phyloP scores from a whole-genome alignment of 73 alveolate species.

The Paramecium primaurelia region DNA sequence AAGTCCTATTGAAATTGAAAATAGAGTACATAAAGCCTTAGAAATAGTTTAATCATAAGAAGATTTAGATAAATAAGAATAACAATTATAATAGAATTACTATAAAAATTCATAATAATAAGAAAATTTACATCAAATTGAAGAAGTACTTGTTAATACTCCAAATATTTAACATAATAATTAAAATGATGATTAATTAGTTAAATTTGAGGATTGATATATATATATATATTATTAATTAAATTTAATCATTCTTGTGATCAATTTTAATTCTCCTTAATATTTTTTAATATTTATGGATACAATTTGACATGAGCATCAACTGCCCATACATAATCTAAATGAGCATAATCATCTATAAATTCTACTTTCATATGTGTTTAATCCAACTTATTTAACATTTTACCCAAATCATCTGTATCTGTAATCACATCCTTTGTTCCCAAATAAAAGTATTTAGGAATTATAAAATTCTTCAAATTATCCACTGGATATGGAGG shows the following conservation, averaged over 20 bases:
- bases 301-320: constrained; percentile 59
- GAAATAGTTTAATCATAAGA: background rate
- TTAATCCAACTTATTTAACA: constrained; percentile 30
- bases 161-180: background rate
- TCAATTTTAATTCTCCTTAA: background rate
- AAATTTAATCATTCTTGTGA: background rate
- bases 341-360: constrained; percentile 62
- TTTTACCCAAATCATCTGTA: constrained; percentile 34
- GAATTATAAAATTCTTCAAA: constrained; percentile 57
- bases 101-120: background rate
- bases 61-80: background rate
- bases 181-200: background rate
- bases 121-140: background rate
- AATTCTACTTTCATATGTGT: background rate
- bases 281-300: constrained; percentile 34
- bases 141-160: background rate
- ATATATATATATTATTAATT: background rate
- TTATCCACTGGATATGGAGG: constrained; percentile 75
- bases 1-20: background rate
- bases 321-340: constrained; percentile 66
- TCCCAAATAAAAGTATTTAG: constrained; percentile 52
- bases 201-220: background rate
- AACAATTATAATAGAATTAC: background rate
- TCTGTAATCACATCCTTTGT: constrained; percentile 58
- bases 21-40: background rate